Percentiles rank a stretch among this genome's conserved stretches.
Evolutionary conservation across 2,329 filamentous ascomycete genomes (phyloP).

Genomic region (Colletotrichum godetiae): DNA sequence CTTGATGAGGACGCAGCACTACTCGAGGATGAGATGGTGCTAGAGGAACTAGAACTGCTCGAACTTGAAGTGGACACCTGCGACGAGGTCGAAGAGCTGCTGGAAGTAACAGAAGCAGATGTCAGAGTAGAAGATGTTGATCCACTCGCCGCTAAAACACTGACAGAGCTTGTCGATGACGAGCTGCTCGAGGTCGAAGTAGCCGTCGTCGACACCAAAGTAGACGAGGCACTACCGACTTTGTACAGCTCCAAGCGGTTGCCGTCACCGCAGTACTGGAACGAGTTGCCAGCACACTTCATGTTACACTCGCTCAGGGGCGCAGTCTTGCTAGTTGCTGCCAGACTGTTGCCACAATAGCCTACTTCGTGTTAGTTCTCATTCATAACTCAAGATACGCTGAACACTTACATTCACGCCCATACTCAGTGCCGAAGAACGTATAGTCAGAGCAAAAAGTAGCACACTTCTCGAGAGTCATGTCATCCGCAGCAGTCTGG

Average conservation of each 20-base stretch:
- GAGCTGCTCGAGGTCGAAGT: conserved; percentile 11
- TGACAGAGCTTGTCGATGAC: not conserved
- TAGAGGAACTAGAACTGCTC: not conserved
- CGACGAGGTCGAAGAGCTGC: conserved; percentile 22
- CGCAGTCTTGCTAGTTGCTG: conserved; percentile 45
- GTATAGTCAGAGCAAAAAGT: conserved; percentile 47
- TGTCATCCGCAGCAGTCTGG: conserved; percentile 45
- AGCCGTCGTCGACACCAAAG: conserved; percentile 6
- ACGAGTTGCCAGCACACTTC: conserved; percentile 48
- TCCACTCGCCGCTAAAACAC: not conserved
- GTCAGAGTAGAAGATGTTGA: not conserved
- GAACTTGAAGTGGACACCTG: not conserved
- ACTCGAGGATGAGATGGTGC: not conserved
- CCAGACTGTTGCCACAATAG: conserved; percentile 53
- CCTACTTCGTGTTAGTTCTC: conserved; percentile 35
- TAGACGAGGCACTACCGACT: conserved; percentile 33
- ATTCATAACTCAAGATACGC: not conserved
- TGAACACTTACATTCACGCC: conserved; percentile 47
- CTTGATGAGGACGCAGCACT: conserved; percentile 2
- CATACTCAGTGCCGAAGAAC: conserved; percentile 52
- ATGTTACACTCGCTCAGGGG: conserved; percentile 50
- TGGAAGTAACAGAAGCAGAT: not conserved
- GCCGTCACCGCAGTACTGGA: conserved; percentile 52
- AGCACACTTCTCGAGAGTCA: conserved; percentile 53
- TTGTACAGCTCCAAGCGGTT: conserved; percentile 51